Percentiles rank a stretch among this genome's conserved stretches.
Conservation (phyloP, 2,329 filamentous ascomycete genomes). For the Chrysosporium queenslandicum region DNA sequence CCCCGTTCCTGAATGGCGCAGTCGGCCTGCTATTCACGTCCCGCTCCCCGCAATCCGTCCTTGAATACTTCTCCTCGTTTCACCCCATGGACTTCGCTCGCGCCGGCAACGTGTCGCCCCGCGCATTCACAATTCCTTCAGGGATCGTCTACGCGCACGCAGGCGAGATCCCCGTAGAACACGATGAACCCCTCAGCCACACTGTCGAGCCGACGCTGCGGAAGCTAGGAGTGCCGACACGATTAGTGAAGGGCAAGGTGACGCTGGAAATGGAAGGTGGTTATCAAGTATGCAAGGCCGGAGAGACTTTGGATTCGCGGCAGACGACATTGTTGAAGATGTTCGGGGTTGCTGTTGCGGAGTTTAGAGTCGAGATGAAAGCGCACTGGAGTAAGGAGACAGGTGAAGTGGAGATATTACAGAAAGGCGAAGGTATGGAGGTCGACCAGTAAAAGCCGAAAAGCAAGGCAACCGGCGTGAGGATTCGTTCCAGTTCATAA, state of each 20-base stretch:
- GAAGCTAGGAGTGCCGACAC: slow-evolving; percentile 79
- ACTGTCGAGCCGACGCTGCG: slow-evolving; percentile 83
- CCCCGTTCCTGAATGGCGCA: slow-evolving; percentile 62
- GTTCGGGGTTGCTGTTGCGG: slow-evolving; percentile 79
- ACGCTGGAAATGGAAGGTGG: slow-evolving; percentile 54
- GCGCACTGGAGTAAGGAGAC: slow-evolving; percentile 48
- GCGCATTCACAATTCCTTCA: slow-evolving; percentile 68
- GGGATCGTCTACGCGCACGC: slow-evolving; percentile 71
- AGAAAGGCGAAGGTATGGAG: slow-evolving; percentile 35
- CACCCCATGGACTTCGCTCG: slow-evolving; percentile 80
- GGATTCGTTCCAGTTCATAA: slow-evolving; percentile 1
- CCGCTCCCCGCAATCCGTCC: slow-evolving; percentile 56
- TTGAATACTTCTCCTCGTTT: slow-evolving; percentile 62
- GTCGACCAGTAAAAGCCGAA: slow-evolving; percentile 26
- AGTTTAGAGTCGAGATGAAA: slow-evolving; percentile 73
- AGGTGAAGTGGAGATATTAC: slow-evolving; percentile 34
- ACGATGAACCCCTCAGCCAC: slow-evolving; percentile 81
- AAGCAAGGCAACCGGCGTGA: background rate
- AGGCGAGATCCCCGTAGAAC: slow-evolving; percentile 66
- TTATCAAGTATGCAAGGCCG: slow-evolving; percentile 74
- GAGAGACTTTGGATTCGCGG: slow-evolving; percentile 73
- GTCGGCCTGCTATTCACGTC: slow-evolving; percentile 88
- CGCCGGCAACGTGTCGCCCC: slow-evolving; percentile 64
- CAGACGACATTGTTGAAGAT: slow-evolving; percentile 92
- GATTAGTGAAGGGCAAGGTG: slow-evolving; percentile 79